phyloP scores from a whole-genome alignment of 2,329 filamentous ascomycete genomes.

The Penicillium sp. region DNA sequence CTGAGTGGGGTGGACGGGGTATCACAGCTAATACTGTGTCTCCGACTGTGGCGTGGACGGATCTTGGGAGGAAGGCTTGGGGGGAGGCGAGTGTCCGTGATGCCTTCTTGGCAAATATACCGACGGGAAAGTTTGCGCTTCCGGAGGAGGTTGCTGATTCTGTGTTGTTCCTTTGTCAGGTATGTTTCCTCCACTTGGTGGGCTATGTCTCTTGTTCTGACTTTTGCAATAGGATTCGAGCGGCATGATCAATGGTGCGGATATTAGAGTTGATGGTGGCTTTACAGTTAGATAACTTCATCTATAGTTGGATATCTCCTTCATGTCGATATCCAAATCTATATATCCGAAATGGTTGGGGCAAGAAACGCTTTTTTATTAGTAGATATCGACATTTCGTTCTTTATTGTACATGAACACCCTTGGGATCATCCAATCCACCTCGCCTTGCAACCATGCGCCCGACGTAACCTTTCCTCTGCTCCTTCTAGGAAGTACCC shows the following conservation, averaged over 20 bases:
- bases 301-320: not conserved
- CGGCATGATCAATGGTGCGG: constrained; percentile 37
- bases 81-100: constrained; percentile 30
- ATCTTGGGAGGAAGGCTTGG: constrained; percentile 39
- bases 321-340: not conserved
- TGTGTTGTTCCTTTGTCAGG: constrained; percentile 34
- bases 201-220: not conserved
- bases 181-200: not conserved
- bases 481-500: not conserved
- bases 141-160: constrained; percentile 36
- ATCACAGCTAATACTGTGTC: constrained; percentile 42
- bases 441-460: not conserved
- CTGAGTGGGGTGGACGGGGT: constrained; percentile 40
- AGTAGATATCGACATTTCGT: no score
- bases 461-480: no score
- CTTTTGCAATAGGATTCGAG: constrained; percentile 28
- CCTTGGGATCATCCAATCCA: no score
- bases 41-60: constrained; percentile 43
- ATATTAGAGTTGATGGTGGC: constrained; percentile 35
- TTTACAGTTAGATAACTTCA: constrained; percentile 28
- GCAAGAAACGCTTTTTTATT: no score
- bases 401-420: not conserved
- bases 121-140: constrained; percentile 33
- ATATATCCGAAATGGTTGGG: no score
- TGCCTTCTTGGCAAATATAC: constrained; percentile 32